These are phyloP conservation scores for Penicillium samsonianum DNA, from an alignment of 495 filamentous ascomycete species.

Conservation along the genomic window DNA sequence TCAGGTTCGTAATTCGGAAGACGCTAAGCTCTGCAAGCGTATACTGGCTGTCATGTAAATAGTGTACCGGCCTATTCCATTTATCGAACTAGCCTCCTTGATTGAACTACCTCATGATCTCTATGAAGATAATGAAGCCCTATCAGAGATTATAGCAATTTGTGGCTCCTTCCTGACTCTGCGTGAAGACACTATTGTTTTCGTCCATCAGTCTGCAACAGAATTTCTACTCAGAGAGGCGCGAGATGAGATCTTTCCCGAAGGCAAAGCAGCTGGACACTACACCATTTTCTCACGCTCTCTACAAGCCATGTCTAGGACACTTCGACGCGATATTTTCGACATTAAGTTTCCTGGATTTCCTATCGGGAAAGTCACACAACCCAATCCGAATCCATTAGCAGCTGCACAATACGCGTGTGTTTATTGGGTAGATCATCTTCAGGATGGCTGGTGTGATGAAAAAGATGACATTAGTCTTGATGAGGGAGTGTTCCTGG, in stretches of 20 bases:
- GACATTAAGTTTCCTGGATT: constrained; percentile 13
- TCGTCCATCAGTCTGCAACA: constrained; percentile 49
- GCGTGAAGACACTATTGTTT: constrained; percentile 28
- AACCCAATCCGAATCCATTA: constrained; percentile 19
- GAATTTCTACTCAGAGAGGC: constrained; percentile 32
- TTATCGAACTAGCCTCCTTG: constrained; percentile 26
- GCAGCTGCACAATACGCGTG: constrained; percentile 32
- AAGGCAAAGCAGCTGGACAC: constrained; percentile 23
- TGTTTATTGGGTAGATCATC: constrained; percentile 44
- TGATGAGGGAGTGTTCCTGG: background rate
- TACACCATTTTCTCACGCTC: constrained; percentile 32
- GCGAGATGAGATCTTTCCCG: constrained; percentile 17
- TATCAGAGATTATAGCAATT: constrained; percentile 16
- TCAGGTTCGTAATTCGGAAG: constrained; percentile 7
- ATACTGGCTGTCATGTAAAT: constrained; percentile 20
- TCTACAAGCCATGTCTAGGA: constrained; percentile 21
- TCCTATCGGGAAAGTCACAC: constrained; percentile 4
- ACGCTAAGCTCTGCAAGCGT: constrained; percentile 14
- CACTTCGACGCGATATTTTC: constrained; percentile 26
- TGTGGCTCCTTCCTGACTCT: constrained; percentile 27
- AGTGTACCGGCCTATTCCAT: constrained; percentile 32
- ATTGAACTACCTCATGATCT: constrained; percentile 12
- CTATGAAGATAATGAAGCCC: background rate
- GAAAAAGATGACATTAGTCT: no score
- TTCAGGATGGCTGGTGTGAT: constrained; percentile 7